Percentiles rank a stretch among this genome's conserved stretches.
Conservation (phyloP, 179 eudicot species). For the Beta lomatogona region DNA sequence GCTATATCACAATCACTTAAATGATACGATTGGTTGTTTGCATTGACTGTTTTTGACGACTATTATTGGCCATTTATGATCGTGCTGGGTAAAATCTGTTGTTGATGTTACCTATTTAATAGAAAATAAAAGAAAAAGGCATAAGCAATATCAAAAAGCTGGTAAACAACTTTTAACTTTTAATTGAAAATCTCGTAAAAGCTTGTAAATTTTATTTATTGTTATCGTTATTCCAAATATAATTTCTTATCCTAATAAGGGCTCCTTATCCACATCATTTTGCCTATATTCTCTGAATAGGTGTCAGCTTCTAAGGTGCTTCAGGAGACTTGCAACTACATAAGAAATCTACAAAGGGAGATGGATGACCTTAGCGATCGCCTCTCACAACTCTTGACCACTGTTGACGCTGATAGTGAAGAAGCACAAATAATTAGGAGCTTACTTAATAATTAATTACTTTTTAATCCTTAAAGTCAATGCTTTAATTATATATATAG, state of each 20-base stretch:
- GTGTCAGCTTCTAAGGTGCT: slow-evolving; percentile 68
- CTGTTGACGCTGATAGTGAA: slow-evolving; percentile 59
- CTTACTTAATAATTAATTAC: slow-evolving; percentile 40
- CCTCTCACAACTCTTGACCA: slow-evolving; percentile 56
- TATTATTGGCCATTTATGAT: background rate
- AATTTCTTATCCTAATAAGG: too few relatives aligned
- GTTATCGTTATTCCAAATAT: too few relatives aligned
- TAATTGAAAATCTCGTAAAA: too few relatives aligned
- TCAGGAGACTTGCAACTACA: slow-evolving; percentile 74
- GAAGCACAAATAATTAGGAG: slow-evolving; percentile 70
- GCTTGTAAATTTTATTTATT: too few relatives aligned
- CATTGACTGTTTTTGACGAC: background rate
- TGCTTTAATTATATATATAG: background rate
- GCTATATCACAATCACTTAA: background rate
- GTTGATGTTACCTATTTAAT: too few relatives aligned
- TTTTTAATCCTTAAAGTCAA: background rate
- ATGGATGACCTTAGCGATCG: slow-evolving; percentile 75
- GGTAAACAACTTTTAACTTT: too few relatives aligned
- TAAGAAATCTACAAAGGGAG: slow-evolving; percentile 56
- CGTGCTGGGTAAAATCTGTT: too few relatives aligned
- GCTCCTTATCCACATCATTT: background rate
- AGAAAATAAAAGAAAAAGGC: too few relatives aligned
- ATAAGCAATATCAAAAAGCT: too few relatives aligned
- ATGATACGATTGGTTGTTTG: background rate
- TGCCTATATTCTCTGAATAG: slow-evolving; percentile 23